Base-by-base conservation (phyloP, 352 stramenopile species). In the Phytopythium mirpurense region DNA sequence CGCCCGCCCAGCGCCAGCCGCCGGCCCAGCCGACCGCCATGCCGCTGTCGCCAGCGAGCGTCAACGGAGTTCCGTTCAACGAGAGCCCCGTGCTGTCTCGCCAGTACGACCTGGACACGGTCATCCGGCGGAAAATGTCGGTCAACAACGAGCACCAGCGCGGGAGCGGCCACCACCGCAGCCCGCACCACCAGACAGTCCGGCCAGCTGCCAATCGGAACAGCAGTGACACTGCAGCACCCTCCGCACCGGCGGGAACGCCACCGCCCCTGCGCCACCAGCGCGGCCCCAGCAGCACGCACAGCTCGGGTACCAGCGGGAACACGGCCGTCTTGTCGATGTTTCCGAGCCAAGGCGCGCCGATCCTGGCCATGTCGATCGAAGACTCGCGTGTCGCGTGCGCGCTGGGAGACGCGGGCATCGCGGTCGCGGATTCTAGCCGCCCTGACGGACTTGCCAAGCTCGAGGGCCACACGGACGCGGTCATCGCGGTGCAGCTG, bases 71-170 rank as follows among this genome's bases (percentile, higher is more conserved):
- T 34, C 29, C 40, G 4, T 68, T 61, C 42, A 62, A 62, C 37
- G 70, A 84, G 38, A 75, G 56, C 35, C 59, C 72, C 9, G 40
- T 72, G 37, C 24, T 73, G 31, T 83, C 68, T 9, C 70, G 76
- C 5, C 72, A 88, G 36, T 92, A 92, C 45, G 76, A 92, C 43
- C 46, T 92, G 21, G 78, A 92, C 61, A 88, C 74, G 4, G 78
- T 92, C 21, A 92, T 90, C 54, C 70, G 79, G 14, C 70, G 81
- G 24, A 90, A 88, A 60, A 88, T 92, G 72, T 90, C 78, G 24
- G 60, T 81, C 6, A 60, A 74, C 21, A 78, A 86, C 24, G 48
- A 62, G 26, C 52, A 60, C 49, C 52, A 57, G n/a, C 49, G 48
- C 9, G 23, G 48, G 35, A 27, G 47, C 36, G 52, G 32, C 27